Evolutionary conservation across 345 rosid genomes (phyloP).

Genomic region (Excoecaria agallocha): DNA sequence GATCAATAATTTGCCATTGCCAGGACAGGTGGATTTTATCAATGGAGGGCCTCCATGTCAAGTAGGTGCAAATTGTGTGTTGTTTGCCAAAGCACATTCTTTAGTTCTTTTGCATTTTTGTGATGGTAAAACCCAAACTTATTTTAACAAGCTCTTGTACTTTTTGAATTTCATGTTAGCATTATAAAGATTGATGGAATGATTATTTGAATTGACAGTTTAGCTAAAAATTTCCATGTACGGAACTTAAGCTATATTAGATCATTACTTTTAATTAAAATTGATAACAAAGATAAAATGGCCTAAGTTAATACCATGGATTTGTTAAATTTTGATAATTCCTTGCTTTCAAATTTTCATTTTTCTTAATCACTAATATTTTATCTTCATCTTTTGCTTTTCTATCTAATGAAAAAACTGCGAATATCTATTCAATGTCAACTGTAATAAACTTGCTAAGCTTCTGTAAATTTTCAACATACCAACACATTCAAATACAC

Average conservation of each 20-base stretch:
- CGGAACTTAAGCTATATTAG: background rate
- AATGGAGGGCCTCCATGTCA: constrained; percentile 98
- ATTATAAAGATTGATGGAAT: no score
- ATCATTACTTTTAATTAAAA: background rate
- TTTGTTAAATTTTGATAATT: background rate
- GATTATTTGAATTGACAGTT: background rate
- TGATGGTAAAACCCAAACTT: no score
- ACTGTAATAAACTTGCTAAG: no score
- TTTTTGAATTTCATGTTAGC: background rate
- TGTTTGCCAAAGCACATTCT: background rate
- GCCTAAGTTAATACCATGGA: background rate
- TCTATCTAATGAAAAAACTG: background rate
- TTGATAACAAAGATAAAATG: background rate
- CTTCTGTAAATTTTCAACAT: no score
- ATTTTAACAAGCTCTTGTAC: background rate
- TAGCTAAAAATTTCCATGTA: background rate
- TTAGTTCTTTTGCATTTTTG: no score
- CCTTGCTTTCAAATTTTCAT: background rate
- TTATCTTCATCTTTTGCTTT: background rate
- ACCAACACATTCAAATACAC: background rate
- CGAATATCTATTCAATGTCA: background rate
- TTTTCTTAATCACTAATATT: background rate
- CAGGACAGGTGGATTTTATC: constrained; percentile 87
- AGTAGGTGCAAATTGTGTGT: constrained; percentile 29
- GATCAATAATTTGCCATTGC: constrained; percentile 37